phyloP scores from a whole-genome alignment of 805 yeast species.

The Jamesozyma piceae region DNA sequence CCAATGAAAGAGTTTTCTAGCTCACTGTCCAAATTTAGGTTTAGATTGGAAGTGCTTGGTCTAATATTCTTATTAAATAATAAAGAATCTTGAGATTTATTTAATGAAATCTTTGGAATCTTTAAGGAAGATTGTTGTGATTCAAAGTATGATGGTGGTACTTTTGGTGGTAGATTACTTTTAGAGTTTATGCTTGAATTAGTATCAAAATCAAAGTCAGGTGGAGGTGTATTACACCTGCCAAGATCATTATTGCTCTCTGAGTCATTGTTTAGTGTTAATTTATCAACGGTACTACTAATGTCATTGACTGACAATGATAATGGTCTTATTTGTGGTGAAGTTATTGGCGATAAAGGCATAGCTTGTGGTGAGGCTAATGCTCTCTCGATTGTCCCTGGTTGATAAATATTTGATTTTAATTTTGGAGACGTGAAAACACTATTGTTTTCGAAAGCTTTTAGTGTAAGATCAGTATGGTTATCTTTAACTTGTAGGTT shows the following conservation, averaged over 20 bases:
- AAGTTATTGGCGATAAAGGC: conserved; percentile 45
- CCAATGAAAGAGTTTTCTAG: conserved; percentile 4
- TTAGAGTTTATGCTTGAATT: not conserved
- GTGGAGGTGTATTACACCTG: conserved; percentile 11
- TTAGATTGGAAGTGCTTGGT: conserved; percentile 1
- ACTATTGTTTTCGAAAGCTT: not conserved
- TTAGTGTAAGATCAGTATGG: not conserved
- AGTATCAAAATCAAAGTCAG: conserved; percentile 13
- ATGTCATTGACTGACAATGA: conserved; percentile 12
- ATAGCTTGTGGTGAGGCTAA: conserved; percentile 56
- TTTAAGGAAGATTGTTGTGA: not conserved
- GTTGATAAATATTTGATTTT: conserved; percentile 46
- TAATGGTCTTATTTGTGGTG: conserved; percentile 42
- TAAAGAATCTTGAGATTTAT: conserved; percentile 12
- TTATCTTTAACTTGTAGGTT: not conserved
- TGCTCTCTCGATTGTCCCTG: conserved; percentile 37
- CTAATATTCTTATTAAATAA: not conserved
- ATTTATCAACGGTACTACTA: not conserved
- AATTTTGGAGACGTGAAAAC: conserved; percentile 27
- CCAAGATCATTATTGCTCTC: not conserved
- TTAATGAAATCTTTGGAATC: conserved; percentile 6
- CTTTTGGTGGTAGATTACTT: conserved; percentile 13
- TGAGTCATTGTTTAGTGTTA: not conserved
- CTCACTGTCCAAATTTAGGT: conserved; percentile 4
- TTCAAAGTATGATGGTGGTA: conserved; percentile 33